Percentiles rank a stretch among this genome's conserved stretches.
phyloP scores from a whole-genome alignment of 1,139 yeast genomes.

The Taphrina deformans region DNA sequence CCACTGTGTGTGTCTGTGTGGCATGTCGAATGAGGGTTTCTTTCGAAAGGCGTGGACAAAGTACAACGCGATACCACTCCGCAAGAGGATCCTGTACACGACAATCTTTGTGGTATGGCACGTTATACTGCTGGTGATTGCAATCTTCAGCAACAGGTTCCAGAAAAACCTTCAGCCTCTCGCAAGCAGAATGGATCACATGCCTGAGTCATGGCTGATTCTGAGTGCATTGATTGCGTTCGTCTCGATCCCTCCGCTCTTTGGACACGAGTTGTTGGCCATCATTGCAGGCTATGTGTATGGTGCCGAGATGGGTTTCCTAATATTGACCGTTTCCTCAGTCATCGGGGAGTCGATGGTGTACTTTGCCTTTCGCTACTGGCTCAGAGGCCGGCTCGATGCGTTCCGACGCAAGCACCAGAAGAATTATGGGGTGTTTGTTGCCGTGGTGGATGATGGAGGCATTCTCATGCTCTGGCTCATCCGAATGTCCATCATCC shows the following conservation, averaged over 20 bases:
- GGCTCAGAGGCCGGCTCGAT: slow-evolving; percentile 19
- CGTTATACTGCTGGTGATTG: neutral
- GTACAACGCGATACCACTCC: neutral
- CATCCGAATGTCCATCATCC: slow-evolving; percentile 34
- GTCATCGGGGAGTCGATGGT: slow-evolving; percentile 33
- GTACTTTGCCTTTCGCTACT: slow-evolving; percentile 33
- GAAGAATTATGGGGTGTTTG: slow-evolving; percentile 33
- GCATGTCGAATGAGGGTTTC: neutral
- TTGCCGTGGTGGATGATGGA: slow-evolving; percentile 35
- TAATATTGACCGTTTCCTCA: slow-evolving; percentile 25
- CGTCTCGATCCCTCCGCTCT: slow-evolving; percentile 35
- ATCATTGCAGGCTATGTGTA: slow-evolving; percentile 33
- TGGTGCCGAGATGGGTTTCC: slow-evolving; percentile 19
- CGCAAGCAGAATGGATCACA: slow-evolving; percentile 21
- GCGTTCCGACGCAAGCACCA: slow-evolving; percentile 29
- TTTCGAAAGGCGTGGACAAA: neutral
- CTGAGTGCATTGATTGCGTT: slow-evolving; percentile 22
- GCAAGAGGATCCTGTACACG: slow-evolving; percentile 12
- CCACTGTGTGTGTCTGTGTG: neutral
- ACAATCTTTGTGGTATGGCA: slow-evolving; percentile 12
- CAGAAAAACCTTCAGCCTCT: slow-evolving; percentile 19
- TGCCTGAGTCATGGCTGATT: slow-evolving; percentile 24
- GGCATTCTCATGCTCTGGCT: slow-evolving; percentile 33
- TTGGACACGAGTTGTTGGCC: slow-evolving; percentile 35
- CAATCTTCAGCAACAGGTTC: slow-evolving; percentile 12